A percentile compares a stretch with the other conserved stretches of the same genome.
Conservation (phyloP, 805 yeast species). For the Starmerella asiatica region DNA sequence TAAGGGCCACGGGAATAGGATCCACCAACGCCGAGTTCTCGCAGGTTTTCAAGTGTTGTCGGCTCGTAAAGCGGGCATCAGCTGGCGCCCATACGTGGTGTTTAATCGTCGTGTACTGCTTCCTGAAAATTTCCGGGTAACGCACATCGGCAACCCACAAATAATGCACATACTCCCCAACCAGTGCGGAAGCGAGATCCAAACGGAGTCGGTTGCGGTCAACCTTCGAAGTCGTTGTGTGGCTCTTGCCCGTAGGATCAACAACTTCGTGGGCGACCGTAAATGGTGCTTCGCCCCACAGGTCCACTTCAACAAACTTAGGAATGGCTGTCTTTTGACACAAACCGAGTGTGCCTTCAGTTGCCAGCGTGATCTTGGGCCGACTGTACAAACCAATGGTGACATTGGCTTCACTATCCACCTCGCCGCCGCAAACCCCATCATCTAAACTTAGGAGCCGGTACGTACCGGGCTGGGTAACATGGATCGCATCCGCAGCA, state of each 20-base stretch:
- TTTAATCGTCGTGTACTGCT: slow-evolving; percentile 3
- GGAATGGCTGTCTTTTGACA: slow-evolving; percentile 2
- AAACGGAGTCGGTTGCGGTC: not conserved
- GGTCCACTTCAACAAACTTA: not conserved
- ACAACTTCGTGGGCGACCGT: slow-evolving; percentile 16
- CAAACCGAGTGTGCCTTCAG: slow-evolving; percentile 19
- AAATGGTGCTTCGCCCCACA: slow-evolving; percentile 22
- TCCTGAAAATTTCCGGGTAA: slow-evolving; percentile 14
- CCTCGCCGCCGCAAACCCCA: slow-evolving; percentile 39
- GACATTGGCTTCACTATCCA: slow-evolving; percentile 27
- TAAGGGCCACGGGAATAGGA: slow-evolving; percentile 5
- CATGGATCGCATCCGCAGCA: slow-evolving; percentile 23
- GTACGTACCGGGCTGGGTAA: slow-evolving; percentile 37
- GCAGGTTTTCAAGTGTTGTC: slow-evolving; percentile 3
- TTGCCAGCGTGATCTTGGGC: slow-evolving; percentile 34
- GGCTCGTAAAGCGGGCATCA: slow-evolving; percentile 4
- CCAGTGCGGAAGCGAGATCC: not conserved
- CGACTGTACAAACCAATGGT: slow-evolving; percentile 34
- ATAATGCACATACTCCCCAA: slow-evolving; percentile 16
- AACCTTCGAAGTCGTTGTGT: not conserved
- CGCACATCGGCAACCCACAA: slow-evolving; percentile 19
- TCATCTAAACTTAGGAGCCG: slow-evolving; percentile 36
- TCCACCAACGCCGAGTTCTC: slow-evolving; percentile 1
- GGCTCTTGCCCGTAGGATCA: slow-evolving; percentile 15
- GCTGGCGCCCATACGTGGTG: slow-evolving; percentile 13